Base-by-base conservation (phyloP, 176 grass and related monocot species). In the Triticum monococcum region DNA sequence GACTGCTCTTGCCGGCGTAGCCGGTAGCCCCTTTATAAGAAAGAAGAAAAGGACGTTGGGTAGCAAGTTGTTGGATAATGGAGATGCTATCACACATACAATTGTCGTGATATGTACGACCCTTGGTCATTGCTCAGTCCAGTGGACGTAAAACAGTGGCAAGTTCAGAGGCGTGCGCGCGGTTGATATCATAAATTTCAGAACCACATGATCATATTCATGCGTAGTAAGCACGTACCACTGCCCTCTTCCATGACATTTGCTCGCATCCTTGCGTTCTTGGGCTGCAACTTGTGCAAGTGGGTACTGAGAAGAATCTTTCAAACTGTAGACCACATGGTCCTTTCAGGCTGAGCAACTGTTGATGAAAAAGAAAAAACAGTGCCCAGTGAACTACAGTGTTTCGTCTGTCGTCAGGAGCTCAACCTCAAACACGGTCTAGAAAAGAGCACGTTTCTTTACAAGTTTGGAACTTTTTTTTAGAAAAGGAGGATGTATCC, bases 91-190 rank as follows among this genome's bases (percentile, higher is more conserved):
- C 54, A 59, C 54, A 59, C 36, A 37, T 37, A 37, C 17, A 59
- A 59, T 59, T 59, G 54, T 59, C 18, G 54, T 22, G 54, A 22
- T 8, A 22, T 22, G 18, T 59, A 59, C 54, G 18, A 59, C 54
- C 3, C 54, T 64, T 89, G 61, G 82, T 81, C 82, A 75, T 45
- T 36, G 25, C 62, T 14, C 32, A 75, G 82, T 25, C 45, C 46
- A 38, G 83, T 37, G 40, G 74, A 40, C n/a, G 28, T 33, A 30
- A 60, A 31, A 64, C 77, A 72, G 77, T 23, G 25, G 28, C 23
- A 46, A 63, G 66, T 54, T 85, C 73, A 57, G 46, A 73, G 68
- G 69, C 36, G 48, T 70, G 72, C 37, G 5, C 41, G 30, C n/a
- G 8, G 40, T 63, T 73, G 68, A 62, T 59, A 69, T 13, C 64